These are phyloP conservation scores for Tetraselmis chui DNA, from an alignment of 139 green algal genomes.

Conservation along the genomic window DNA sequence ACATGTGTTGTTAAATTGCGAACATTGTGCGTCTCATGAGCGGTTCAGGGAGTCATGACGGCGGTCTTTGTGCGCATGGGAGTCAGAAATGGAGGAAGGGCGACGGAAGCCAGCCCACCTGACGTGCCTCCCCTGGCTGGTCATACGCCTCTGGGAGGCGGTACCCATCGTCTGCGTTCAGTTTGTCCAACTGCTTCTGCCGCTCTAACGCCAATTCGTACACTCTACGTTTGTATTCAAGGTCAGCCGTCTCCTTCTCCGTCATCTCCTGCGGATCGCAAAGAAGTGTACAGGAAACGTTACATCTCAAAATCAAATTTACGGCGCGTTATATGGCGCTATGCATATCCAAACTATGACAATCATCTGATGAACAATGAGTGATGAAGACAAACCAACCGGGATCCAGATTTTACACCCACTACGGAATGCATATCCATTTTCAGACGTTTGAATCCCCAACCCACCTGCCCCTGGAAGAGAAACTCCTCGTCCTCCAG, in stretches of 20 bases:
- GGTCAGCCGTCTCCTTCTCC: slow-evolving; percentile 73
- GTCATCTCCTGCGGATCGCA: slow-evolving; percentile 74
- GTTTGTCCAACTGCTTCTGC: slow-evolving; percentile 40
- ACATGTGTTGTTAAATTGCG: too few relatives aligned
- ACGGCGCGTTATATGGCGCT: not conserved
- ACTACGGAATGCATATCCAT: not conserved
- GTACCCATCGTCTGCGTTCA: slow-evolving; percentile 71
- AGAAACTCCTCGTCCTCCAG: slow-evolving; percentile 78
- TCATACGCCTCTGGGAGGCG: slow-evolving; percentile 84
- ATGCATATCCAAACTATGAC: not conserved
- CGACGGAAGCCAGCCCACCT: too few relatives aligned
- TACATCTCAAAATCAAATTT: slow-evolving; percentile 3
- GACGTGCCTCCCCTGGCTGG: slow-evolving; percentile 23
- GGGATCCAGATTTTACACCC: not conserved
- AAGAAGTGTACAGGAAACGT: too few relatives aligned
- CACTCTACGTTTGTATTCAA: slow-evolving; percentile 70
- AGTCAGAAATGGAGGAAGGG: too few relatives aligned
- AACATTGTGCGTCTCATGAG: too few relatives aligned
- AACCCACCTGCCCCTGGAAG: slow-evolving; percentile 55
- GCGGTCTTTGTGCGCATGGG: too few relatives aligned
- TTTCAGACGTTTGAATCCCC: too few relatives aligned
- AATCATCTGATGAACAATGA: not conserved
- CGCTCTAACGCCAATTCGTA: slow-evolving; percentile 63
- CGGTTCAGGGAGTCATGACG: too few relatives aligned
- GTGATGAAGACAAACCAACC: not conserved